Percentiles rank a stretch among this genome's conserved stretches.
phyloP scores from a whole-genome alignment of 345 rosid genomes.

The Hirschfeldia incana region DNA sequence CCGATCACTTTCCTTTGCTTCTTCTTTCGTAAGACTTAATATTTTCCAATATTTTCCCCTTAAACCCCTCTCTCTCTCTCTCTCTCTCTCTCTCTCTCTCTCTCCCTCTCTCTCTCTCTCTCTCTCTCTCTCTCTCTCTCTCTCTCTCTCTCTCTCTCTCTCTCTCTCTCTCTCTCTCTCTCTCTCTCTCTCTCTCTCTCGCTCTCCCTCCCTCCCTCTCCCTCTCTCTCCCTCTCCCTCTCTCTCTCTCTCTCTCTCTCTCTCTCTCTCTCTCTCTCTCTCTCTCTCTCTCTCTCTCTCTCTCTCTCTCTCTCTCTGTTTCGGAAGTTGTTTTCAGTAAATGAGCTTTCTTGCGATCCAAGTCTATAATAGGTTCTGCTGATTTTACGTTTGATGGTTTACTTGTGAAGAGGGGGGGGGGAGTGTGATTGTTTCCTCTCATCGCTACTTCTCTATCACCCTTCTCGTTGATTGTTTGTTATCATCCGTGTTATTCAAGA shows the following conservation, averaged over 20 bases:
- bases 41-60: neutral
- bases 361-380: neutral
- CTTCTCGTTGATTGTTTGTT: neutral
- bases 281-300: neutral
- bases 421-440: neutral
- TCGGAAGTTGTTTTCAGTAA: neutral
- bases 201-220: neutral
- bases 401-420: neutral
- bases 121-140: neutral
- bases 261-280: neutral
- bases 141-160: neutral
- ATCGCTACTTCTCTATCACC: neutral
- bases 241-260: neutral
- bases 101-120: neutral
- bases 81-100: neutral
- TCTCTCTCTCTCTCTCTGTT: too few relatives aligned
- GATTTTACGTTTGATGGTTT: neutral
- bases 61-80: neutral
- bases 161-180: neutral
- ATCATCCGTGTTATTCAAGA: slow-evolving; percentile 17
- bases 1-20: slow-evolving; percentile 12
- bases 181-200: neutral
- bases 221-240: neutral
- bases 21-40: neutral
- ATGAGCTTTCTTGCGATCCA: neutral